Evolutionary conservation across 345 rosid genomes (phyloP).

Genomic region (Arabidopsis suecica): DNA sequence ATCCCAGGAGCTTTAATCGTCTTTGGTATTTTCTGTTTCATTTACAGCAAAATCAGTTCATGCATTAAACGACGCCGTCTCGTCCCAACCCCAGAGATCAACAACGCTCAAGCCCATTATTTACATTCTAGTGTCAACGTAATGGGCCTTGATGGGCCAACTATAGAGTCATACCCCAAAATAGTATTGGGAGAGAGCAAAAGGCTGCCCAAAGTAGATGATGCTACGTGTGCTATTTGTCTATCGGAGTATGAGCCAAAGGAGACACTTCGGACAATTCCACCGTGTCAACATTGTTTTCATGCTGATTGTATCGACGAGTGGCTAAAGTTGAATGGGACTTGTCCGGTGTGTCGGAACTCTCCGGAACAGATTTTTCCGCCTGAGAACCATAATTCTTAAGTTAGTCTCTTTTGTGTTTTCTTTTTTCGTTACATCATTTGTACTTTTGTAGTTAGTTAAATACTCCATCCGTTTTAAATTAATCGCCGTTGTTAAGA

Average conservation of each 20-base stretch:
- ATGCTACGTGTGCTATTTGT: conserved; percentile 61
- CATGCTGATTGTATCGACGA: conserved; percentile 64
- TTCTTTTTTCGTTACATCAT: not conserved
- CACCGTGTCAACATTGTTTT: conserved; percentile 66
- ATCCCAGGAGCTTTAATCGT: conserved; percentile 54
- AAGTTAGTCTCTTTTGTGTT: not conserved
- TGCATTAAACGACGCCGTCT: conserved; percentile 30
- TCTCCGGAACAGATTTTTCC: conserved; percentile 40
- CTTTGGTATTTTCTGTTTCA: conserved; percentile 48
- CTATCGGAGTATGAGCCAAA: conserved; percentile 59
- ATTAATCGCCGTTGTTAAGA: not conserved
- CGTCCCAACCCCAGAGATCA: conserved; percentile 31
- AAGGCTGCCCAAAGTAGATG: conserved; percentile 51
- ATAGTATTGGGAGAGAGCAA: conserved; percentile 59
- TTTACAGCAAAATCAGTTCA: conserved; percentile 48
- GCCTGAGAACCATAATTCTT: conserved; percentile 4
- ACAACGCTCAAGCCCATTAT: conserved; percentile 36
- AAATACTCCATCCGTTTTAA: not conserved
- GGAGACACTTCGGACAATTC: conserved; percentile 61
- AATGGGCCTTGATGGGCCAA: conserved; percentile 53
- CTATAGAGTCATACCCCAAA: conserved; percentile 68
- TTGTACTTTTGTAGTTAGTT: conserved; percentile 2
- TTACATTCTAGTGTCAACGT: conserved; percentile 19
- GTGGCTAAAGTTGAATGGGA: conserved; percentile 62
- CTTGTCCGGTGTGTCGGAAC: conserved; percentile 70